Percentiles rank a stretch among this genome's conserved stretches.
phyloP scores from a whole-genome alignment of 2,329 filamentous ascomycete species.

The Lomentospora prolificans region DNA sequence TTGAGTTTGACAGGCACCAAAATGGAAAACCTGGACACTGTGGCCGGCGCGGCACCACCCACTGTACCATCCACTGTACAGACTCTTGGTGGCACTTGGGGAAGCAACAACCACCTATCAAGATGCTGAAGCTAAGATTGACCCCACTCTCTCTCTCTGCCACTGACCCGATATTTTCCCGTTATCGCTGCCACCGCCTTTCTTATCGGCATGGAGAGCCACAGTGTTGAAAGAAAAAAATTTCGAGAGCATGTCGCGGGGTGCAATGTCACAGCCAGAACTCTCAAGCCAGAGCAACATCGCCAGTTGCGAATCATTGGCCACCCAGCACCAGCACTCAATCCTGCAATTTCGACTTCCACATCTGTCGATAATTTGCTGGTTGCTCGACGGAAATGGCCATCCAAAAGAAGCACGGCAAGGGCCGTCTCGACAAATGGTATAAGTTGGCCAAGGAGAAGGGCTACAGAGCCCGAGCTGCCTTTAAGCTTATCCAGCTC shows the following conservation, averaged over 20 bases:
- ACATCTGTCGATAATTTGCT: background rate
- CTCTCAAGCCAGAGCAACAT: too few species aligned
- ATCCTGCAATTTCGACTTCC: background rate
- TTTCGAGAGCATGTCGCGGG: conserved; percentile 3
- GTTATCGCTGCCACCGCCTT: conserved; percentile 7
- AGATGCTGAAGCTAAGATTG: too few species aligned
- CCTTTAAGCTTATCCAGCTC: conserved; percentile 95
- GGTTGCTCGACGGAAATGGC: conserved; percentile 51
- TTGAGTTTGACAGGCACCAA: background rate
- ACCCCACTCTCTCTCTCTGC: conserved; percentile 2
- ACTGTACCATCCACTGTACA: background rate
- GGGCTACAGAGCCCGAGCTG: conserved; percentile 88
- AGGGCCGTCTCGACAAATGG: conserved; percentile 97
- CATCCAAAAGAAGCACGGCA: conserved; percentile 97
- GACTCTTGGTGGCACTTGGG: background rate
- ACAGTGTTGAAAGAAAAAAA: conserved; percentile 8
- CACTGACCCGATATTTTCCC: conserved; percentile 4
- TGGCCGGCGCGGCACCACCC: background rate
- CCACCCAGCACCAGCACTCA: background rate
- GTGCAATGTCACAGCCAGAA: background rate
- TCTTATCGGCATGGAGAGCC: conserved; percentile 2
- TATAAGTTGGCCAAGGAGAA: conserved; percentile 98
- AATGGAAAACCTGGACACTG: background rate
- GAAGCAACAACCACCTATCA: too few species aligned
- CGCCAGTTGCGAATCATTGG: too few species aligned